Evolutionary conservation across 2,329 filamentous ascomycete species (phyloP).

Genomic region (Sporothrix brunneoviolacea): DNA sequence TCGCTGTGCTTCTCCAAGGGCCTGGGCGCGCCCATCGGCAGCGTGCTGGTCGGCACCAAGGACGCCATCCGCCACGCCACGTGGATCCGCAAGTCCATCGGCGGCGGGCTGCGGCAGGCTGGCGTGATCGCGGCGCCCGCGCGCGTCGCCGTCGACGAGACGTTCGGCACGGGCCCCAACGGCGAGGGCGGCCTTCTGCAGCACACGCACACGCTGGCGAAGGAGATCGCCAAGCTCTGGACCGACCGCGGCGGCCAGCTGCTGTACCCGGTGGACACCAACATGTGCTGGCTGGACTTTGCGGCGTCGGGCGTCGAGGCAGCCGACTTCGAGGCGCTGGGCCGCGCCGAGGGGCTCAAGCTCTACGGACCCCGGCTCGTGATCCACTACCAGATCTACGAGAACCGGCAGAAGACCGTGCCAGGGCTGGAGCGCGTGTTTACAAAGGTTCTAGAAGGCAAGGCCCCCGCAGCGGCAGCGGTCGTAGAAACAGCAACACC

Average conservation of each 20-base stretch:
- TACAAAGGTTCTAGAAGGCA: slow-evolving; percentile 27
- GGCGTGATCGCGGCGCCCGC: slow-evolving; percentile 72
- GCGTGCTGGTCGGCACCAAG: slow-evolving; percentile 38
- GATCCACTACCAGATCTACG: slow-evolving; percentile 55
- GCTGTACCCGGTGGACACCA: slow-evolving; percentile 69
- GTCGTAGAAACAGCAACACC: too few relatives aligned
- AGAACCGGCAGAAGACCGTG: slow-evolving; percentile 54
- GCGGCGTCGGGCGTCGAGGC: slow-evolving; percentile 45
- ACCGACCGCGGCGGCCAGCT: slow-evolving; percentile 60
- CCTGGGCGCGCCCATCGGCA: slow-evolving; percentile 46
- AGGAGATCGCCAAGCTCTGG: slow-evolving; percentile 58
- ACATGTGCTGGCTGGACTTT: slow-evolving; percentile 84
- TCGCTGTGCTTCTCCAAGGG: slow-evolving; percentile 52
- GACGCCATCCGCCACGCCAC: slow-evolving; percentile 58
- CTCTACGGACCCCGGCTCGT: slow-evolving; percentile 37
- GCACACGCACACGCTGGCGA: slow-evolving; percentile 55
- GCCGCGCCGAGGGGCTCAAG: slow-evolving; percentile 36
- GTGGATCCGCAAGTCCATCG: slow-evolving; percentile 75
- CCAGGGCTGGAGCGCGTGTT: slow-evolving; percentile 51
- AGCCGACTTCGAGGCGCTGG: slow-evolving; percentile 33
- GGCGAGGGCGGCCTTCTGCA: slow-evolving; percentile 57
- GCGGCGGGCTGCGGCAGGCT: slow-evolving; percentile 69
- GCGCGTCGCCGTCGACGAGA: slow-evolving; percentile 70
- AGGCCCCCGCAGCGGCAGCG: slow-evolving; percentile 3
- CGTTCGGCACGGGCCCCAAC: slow-evolving; percentile 54